These are phyloP conservation scores for Aspergillus carlsbadensis DNA, from an alignment of 495 filamentous ascomycete species.

Conservation along the genomic window DNA sequence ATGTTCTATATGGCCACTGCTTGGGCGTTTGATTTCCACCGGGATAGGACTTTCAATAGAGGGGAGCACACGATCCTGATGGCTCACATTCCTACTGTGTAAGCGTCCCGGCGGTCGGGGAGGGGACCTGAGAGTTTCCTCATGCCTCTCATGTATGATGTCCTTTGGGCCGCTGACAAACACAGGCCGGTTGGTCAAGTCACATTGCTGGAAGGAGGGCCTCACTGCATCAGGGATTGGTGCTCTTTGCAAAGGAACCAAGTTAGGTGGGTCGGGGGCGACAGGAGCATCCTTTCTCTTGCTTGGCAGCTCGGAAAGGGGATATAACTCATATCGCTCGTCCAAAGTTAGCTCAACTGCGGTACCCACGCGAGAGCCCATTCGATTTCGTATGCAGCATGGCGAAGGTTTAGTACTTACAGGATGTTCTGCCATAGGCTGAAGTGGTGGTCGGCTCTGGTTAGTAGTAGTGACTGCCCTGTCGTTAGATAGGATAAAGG, in stretches of 20 bases:
- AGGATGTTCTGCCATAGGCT: constrained; percentile 13
- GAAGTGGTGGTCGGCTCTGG: neutral
- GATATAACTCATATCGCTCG: constrained; percentile 26
- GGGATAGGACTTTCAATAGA: constrained; percentile 40
- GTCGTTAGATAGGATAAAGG: constrained; percentile 19
- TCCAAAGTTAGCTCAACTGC: constrained; percentile 29
- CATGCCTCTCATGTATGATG: constrained; percentile 15
- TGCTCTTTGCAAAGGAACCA: constrained; percentile 19
- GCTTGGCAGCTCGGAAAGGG: constrained; percentile 18
- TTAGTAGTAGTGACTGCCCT: constrained; percentile 20
- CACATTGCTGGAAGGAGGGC: constrained; percentile 13
- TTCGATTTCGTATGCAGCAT: neutral
- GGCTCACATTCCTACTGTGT: constrained; percentile 21
- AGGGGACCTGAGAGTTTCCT: constrained; percentile 20
- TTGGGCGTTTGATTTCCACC: constrained; percentile 25
- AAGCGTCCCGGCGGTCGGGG: constrained; percentile 16
- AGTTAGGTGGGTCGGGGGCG: constrained; percentile 17
- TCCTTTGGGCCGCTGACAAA: constrained; percentile 40
- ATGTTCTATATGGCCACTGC: constrained; percentile 29
- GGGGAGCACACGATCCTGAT: constrained; percentile 36
- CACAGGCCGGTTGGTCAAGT: constrained; percentile 31
- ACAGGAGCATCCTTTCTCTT: constrained; percentile 21
- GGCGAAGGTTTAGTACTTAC: constrained; percentile 19
- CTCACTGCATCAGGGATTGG: constrained; percentile 21
- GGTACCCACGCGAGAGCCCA: neutral